Percentiles rank a stretch among this genome's conserved stretches.
Conservation (phyloP, 371 early-diverging fungal genomes). For the Mycotypha africana region DNA sequence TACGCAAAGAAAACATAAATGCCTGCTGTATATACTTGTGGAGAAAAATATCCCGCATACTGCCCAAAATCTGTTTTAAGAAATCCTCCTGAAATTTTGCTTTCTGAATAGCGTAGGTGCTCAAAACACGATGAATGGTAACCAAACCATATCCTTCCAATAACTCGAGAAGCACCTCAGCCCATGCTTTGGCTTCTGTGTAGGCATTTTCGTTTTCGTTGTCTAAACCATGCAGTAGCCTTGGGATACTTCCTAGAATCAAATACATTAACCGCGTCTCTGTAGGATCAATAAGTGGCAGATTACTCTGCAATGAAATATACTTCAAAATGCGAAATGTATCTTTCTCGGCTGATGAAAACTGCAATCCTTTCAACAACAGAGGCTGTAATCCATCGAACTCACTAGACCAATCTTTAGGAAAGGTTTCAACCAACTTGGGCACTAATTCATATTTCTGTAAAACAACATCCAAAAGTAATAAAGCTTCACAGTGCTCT, state of each 20-base stretch:
- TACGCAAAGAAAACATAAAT: slow-evolving; percentile 55
- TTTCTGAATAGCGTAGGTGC: slow-evolving; percentile 59
- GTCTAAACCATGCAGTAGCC: slow-evolving; percentile 63
- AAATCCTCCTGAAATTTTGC: slow-evolving; percentile 71
- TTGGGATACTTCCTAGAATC: slow-evolving; percentile 64
- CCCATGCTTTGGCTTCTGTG: slow-evolving; percentile 29
- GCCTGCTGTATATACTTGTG: slow-evolving; percentile 56
- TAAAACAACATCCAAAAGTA: slow-evolving; percentile 59
- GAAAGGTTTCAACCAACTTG: slow-evolving; percentile 48
- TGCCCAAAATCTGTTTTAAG: slow-evolving; percentile 55
- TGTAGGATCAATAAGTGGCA: slow-evolving; percentile 63
- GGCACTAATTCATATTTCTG: slow-evolving; percentile 30
- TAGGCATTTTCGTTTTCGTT: slow-evolving; percentile 11
- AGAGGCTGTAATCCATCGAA: slow-evolving; percentile 76
- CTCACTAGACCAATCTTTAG: slow-evolving; percentile 70
- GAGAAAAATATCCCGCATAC: slow-evolving; percentile 64
- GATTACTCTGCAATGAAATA: slow-evolving; percentile 50
- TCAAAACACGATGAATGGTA: slow-evolving; percentile 51
- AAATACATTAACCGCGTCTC: slow-evolving; percentile 58
- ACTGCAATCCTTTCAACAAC: slow-evolving; percentile 69
- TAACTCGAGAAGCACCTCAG: slow-evolving; percentile 44
- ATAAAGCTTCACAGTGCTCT: slow-evolving; percentile 67
- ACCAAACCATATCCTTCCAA: slow-evolving; percentile 48
- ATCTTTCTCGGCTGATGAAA: slow-evolving; percentile 55
- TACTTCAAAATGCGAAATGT: slow-evolving; percentile 25